Conservation (phyloP, 768 basidiomycete species). For the Leccinum pellstonianum region DNA sequence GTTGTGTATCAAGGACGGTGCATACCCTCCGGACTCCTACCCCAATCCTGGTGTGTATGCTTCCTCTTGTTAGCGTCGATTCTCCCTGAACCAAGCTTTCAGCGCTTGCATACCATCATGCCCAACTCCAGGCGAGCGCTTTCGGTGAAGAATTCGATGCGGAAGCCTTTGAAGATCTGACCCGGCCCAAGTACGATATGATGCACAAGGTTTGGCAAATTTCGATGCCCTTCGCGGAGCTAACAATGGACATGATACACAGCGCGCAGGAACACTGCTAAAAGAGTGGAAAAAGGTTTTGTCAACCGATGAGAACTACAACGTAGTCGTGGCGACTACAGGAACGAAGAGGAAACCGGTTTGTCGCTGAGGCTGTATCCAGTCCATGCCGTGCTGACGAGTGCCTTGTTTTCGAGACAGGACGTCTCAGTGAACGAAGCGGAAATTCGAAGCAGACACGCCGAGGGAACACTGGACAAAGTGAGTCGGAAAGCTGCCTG, state of each 20-base stretch:
- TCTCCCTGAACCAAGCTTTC: background rate
- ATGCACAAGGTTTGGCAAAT: slow-evolving; percentile 70
- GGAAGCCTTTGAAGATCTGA: slow-evolving; percentile 77
- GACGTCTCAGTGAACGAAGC: slow-evolving; percentile 66
- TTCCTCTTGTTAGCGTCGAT: background rate
- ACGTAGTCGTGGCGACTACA: slow-evolving; percentile 43
- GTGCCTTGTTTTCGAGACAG: slow-evolving; percentile 31
- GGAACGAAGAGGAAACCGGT: slow-evolving; percentile 76
- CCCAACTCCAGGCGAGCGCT: slow-evolving; percentile 89
- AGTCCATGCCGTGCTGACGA: background rate
- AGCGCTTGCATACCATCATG: slow-evolving; percentile 82
- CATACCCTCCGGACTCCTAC: slow-evolving; percentile 86
- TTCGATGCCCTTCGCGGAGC: background rate
- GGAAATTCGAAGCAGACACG: slow-evolving; percentile 69
- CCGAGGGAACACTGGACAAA: slow-evolving; percentile 61
- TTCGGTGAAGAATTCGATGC: slow-evolving; percentile 88
- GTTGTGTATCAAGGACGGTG: slow-evolving; percentile 70
- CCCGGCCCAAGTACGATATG: slow-evolving; percentile 69
- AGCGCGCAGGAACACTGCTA: slow-evolving; percentile 71
- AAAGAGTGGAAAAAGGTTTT: slow-evolving; percentile 69
- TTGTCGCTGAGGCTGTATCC: slow-evolving; percentile 25
- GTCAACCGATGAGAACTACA: slow-evolving; percentile 61
- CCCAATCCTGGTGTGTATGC: slow-evolving; percentile 79
- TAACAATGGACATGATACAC: slow-evolving; percentile 1
- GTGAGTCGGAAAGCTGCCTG: slow-evolving; percentile 37